Percentiles rank a stretch among this genome's conserved stretches.
These are phyloP conservation scores for Pichia sp. DNA, from an alignment of 1,139 yeast species.

Conservation along the genomic window DNA sequence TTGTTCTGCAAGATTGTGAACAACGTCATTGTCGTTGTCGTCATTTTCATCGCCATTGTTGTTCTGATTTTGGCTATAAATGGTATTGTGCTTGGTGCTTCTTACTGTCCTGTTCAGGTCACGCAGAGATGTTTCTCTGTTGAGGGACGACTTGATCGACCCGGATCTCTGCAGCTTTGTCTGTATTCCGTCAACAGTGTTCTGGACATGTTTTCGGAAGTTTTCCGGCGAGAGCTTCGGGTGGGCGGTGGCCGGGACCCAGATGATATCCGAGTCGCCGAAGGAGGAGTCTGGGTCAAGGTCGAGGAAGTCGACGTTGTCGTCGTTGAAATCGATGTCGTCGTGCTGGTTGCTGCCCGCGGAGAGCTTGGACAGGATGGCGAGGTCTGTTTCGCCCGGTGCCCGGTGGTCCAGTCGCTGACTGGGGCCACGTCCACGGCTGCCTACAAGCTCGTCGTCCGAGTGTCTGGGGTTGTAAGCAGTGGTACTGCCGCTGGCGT, in stretches of 20 bases:
- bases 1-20: not conserved
- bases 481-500: not conserved
- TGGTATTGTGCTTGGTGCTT: not conserved
- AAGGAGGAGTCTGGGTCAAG: conserved; percentile 26
- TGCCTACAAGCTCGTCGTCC: not conserved
- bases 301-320: conserved; percentile 21
- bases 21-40: conserved; percentile 2
- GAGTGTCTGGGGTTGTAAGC: not conserved
- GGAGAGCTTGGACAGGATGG: not conserved
- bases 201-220: conserved; percentile 75
- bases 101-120: not conserved
- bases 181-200: conserved; percentile 71
- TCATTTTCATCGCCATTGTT: conserved; percentile 5
- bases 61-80: not conserved
- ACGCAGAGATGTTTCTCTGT: conserved; percentile 19
- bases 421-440: conserved; percentile 1
- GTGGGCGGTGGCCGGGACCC: conserved; percentile 96
- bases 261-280: conserved; percentile 47
- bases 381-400: not conserved
- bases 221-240: conserved; percentile 93
- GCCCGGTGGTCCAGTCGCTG: not conserved
- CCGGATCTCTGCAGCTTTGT: conserved; percentile 39
- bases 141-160: conserved; percentile 26
- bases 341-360: not conserved
- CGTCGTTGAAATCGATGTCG: conserved; percentile 17